These are phyloP conservation scores for Ramaria sp. DNA, from an alignment of 768 basidiomycete species.

Conservation along the genomic window DNA sequence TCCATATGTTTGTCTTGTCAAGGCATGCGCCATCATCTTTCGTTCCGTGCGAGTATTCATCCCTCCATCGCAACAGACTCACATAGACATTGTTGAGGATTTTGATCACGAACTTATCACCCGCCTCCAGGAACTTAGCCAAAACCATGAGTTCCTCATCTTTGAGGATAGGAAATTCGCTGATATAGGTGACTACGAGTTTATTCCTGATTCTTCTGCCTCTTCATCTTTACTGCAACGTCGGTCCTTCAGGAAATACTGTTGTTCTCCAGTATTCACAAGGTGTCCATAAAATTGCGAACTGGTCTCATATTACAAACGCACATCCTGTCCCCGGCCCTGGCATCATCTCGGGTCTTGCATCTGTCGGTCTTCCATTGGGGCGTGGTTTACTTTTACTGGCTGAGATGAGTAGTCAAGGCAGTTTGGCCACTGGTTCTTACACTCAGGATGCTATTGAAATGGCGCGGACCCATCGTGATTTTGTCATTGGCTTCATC, in stretches of 20 bases:
- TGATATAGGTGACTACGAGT: slow-evolving; percentile 68
- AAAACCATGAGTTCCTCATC: slow-evolving; percentile 85
- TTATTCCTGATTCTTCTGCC: background rate
- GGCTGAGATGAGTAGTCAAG: slow-evolving; percentile 93
- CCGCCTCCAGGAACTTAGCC: slow-evolving; percentile 56
- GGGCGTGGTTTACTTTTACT: slow-evolving; percentile 83
- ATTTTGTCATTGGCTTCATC: slow-evolving; percentile 96
- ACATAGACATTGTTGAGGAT: slow-evolving; percentile 92
- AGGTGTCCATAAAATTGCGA: slow-evolving; percentile 87
- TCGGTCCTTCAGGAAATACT: slow-evolving; percentile 69
- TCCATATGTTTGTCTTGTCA: slow-evolving; percentile 85
- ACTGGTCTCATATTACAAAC: slow-evolving; percentile 95
- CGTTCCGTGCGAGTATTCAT: slow-evolving; percentile 9
- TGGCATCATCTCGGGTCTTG: slow-evolving; percentile 83
- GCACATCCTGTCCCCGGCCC: slow-evolving; percentile 96
- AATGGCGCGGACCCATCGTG: slow-evolving; percentile 73
- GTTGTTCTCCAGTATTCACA: slow-evolving; percentile 90
- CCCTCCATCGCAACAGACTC: slow-evolving; percentile 55
- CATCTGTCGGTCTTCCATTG: slow-evolving; percentile 75
- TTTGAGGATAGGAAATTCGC: slow-evolving; percentile 99
- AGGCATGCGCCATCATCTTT: slow-evolving; percentile 39
- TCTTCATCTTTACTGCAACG: background rate
- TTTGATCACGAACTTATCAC: slow-evolving; percentile 67
- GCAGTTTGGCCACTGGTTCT: slow-evolving; percentile 67
- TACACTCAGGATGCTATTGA: slow-evolving; percentile 80